Evolutionary conservation across 106 monocot genomes (phyloP).

Genomic region (Alisma plantagoaquatica): DNA sequence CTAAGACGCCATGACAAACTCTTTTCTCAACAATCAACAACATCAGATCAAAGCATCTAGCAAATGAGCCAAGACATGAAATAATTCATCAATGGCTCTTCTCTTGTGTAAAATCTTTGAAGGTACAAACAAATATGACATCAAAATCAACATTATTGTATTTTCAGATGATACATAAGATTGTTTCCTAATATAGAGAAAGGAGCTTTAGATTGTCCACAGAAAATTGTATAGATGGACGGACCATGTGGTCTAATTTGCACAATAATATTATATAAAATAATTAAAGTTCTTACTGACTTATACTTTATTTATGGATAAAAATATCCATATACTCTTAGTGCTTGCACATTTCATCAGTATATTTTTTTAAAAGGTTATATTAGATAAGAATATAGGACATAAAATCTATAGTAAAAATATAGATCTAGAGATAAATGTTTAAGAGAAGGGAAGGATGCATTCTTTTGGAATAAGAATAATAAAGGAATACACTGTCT

Average conservation of each 20-base stretch:
- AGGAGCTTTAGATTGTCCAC: slow-evolving; percentile 50
- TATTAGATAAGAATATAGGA: no score
- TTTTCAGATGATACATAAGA: slow-evolving; percentile 81
- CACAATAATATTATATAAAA: slow-evolving; percentile 52
- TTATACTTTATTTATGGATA: no score
- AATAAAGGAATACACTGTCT: no score
- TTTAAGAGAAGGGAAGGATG: no score
- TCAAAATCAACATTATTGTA: slow-evolving; percentile 35
- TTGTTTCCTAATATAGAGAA: slow-evolving; percentile 67
- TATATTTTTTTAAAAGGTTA: no score
- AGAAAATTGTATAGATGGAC: slow-evolving; percentile 57
- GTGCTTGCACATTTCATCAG: no score
- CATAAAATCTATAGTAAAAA: no score
- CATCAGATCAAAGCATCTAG: slow-evolving; percentile 69
- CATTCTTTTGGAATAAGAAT: no score
- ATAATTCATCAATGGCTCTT: slow-evolving; percentile 53
- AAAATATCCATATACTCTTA: no score
- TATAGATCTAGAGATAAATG: no score
- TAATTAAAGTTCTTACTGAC: no score
- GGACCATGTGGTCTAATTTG: slow-evolving; percentile 59
- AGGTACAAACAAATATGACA: slow-evolving; percentile 73
- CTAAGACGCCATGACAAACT: slow-evolving; percentile 66
- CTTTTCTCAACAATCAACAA: slow-evolving; percentile 85
- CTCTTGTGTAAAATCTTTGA: slow-evolving; percentile 68
- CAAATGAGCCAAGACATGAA: slow-evolving; percentile 88